phyloP scores from a whole-genome alignment of 2,329 filamentous ascomycete genomes.

The Aureobasidium zeae region DNA sequence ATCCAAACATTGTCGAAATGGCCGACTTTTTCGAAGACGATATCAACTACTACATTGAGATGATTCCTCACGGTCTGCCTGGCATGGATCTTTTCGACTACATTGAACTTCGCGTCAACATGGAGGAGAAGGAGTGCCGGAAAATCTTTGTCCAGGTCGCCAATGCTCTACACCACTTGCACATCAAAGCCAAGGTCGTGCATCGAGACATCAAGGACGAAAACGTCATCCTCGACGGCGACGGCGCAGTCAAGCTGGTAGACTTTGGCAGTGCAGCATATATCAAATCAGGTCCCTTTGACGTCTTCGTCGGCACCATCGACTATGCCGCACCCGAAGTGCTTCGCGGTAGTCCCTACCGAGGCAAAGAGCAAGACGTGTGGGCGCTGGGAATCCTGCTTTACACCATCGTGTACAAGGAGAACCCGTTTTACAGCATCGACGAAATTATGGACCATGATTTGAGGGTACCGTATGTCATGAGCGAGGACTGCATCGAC shows the following conservation, averaged over 20 bases:
- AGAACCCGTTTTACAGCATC: conserved; percentile 97
- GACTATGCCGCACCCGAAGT: conserved; percentile 99
- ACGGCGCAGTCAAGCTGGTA: conserved; percentile 91
- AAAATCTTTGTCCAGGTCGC: conserved; percentile 95
- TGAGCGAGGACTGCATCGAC: conserved; percentile 88
- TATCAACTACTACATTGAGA: conserved; percentile 97
- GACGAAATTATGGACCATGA: conserved; percentile 99
- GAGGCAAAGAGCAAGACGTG: conserved; percentile 94
- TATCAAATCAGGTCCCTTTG: conserved; percentile 96
- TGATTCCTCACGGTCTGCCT: conserved; percentile 86
- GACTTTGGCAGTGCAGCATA: conserved; percentile 98
- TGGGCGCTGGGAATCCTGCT: conserved; percentile 95
- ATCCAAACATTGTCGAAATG: conserved; percentile 61
- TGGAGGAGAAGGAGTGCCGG: conserved; percentile 88
- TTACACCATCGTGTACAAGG: conserved; percentile 98
- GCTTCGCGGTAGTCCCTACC: conserved; percentile 80
- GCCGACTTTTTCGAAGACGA: conserved; percentile 66
- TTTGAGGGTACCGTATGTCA: conserved; percentile 75
- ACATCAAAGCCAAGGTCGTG: conserved; percentile 82
- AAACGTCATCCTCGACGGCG: conserved; percentile 91
- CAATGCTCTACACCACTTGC: conserved; percentile 79
- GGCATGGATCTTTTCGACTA: conserved; percentile 99
- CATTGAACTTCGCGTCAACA: conserved; percentile 89
- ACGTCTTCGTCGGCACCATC: conserved; percentile 97
- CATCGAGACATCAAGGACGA: conserved; percentile 99